A percentile compares a stretch with the other conserved stretches of the same genome.
Conservation (phyloP, 495 filamentous ascomycete species). For the Aspergillus taichungensis region DNA sequence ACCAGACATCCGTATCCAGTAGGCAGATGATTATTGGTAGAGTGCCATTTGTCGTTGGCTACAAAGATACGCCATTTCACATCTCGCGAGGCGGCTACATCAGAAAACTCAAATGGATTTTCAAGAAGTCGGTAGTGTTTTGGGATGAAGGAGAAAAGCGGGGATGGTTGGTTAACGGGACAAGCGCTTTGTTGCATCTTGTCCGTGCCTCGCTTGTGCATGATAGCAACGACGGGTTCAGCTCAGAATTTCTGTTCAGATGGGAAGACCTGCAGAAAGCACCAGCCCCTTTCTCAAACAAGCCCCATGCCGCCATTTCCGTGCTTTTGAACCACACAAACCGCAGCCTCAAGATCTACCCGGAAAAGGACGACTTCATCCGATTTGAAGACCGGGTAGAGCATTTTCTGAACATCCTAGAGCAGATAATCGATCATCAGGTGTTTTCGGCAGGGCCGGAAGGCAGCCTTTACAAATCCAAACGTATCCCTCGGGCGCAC, state of each 20-base stretch:
- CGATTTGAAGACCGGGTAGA: conserved; percentile 11
- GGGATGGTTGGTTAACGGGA: conserved; percentile 26
- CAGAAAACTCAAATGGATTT: conserved; percentile 15
- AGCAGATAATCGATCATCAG: conserved; percentile 23
- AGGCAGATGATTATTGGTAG: conserved; percentile 4
- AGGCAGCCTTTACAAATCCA: background rate
- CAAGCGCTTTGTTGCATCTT: conserved; percentile 24
- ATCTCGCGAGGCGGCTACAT: conserved; percentile 1
- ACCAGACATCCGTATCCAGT: background rate
- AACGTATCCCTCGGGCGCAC: conserved; percentile 8
- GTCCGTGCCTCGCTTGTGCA: conserved; percentile 18
- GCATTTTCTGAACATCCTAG: conserved; percentile 12
- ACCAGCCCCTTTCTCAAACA: background rate
- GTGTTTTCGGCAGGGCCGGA: background rate
- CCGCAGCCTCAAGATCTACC: conserved; percentile 13
- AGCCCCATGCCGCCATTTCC: conserved; percentile 2
- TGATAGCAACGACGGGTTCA: conserved; percentile 10
- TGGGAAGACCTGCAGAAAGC: background rate
- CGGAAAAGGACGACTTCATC: conserved; percentile 1
- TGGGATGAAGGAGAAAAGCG: conserved; percentile 22
- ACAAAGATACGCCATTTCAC: conserved; percentile 3
- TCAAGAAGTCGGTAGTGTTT: conserved; percentile 17
- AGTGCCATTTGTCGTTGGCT: background rate
- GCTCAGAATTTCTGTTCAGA: conserved; percentile 6
- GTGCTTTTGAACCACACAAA: conserved; percentile 14